These are phyloP conservation scores for Moesziomyces sp. DNA, from an alignment of 1,284 basidiomycete species.

Conservation along the genomic window DNA sequence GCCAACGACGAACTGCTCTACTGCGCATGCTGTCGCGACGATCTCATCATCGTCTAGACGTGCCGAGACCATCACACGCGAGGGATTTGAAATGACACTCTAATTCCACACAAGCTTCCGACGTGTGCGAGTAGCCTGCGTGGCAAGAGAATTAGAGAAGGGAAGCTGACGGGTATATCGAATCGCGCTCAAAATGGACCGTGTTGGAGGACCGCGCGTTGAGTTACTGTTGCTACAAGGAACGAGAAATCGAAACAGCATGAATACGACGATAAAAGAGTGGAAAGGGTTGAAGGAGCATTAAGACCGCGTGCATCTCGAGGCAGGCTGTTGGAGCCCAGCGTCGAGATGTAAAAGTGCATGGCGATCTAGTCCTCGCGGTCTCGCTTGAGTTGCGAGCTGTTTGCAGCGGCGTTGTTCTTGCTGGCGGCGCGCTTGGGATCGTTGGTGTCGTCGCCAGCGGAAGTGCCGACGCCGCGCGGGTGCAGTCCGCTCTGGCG, in stretches of 20 bases:
- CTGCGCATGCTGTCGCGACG: conserved; percentile 46
- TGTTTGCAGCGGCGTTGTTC: conserved; percentile 10
- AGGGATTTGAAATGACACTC: too few relatives aligned
- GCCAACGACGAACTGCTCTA: conserved; percentile 49
- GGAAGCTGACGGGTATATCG: neutral
- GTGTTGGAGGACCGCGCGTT: conserved; percentile 5
- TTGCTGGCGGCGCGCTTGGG: conserved; percentile 9
- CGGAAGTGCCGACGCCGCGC: conserved; percentile 51
- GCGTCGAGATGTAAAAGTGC: neutral
- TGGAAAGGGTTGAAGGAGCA: conserved; percentile 16
- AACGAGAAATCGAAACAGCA: neutral
- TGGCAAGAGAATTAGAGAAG: neutral
- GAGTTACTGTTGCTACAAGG: conserved; percentile 1
- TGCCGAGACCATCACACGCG: too few relatives aligned
- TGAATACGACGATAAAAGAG: neutral
- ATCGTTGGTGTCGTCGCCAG: conserved; percentile 3
- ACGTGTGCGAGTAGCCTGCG: neutral
- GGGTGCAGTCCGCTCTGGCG: conserved; percentile 54
- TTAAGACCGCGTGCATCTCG: conserved; percentile 4
- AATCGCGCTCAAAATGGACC: neutral
- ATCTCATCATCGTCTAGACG: conserved; percentile 46
- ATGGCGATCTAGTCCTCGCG: conserved; percentile 39
- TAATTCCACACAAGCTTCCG: too few relatives aligned
- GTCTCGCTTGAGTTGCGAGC: conserved; percentile 39
- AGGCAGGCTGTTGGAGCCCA: conserved; percentile 35